These are phyloP conservation scores for Stemphylium vesicarium DNA, from an alignment of 2,329 filamentous ascomycete species.

Conservation along the genomic window DNA sequence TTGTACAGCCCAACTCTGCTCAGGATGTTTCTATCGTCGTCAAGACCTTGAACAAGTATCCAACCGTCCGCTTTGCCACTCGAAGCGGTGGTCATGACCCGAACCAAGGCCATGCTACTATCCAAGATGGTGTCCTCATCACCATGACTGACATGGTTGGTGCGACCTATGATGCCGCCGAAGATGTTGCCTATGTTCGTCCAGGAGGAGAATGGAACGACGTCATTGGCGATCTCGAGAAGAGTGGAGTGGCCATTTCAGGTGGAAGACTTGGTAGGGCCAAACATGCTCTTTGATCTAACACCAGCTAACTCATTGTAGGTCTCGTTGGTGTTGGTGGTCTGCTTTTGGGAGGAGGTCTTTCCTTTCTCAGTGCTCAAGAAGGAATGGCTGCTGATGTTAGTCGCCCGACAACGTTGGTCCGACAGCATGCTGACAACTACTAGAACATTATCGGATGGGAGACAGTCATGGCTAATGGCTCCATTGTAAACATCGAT, in stretches of 20 bases:
- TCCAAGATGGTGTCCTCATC: slow-evolving; percentile 49
- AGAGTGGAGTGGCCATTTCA: slow-evolving; percentile 45
- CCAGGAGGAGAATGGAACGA: slow-evolving; percentile 52
- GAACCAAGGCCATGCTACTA: slow-evolving; percentile 44
- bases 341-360: slow-evolving; percentile 25
- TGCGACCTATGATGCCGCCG: slow-evolving; percentile 43
- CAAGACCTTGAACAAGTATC: slow-evolving; percentile 31
- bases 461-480: slow-evolving; percentile 42
- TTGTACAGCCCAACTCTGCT: slow-evolving; percentile 31
- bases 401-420: not conserved
- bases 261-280: slow-evolving; percentile 30
- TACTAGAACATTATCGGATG: slow-evolving; percentile 40
- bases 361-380: slow-evolving; percentile 34
- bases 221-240: slow-evolving; percentile 44
- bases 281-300: not conserved
- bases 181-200: slow-evolving; percentile 47
- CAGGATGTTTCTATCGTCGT: slow-evolving; percentile 33
- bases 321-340: slow-evolving; percentile 34
- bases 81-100: slow-evolving; percentile 48
- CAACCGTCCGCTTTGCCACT: slow-evolving; percentile 31
- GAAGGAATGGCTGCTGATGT: slow-evolving; percentile 37
- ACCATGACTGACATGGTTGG: slow-evolving; percentile 45
- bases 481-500: slow-evolving; percentile 34
- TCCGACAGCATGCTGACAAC: not conserved
- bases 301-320: slow-evolving; percentile 4